Percentiles rank a stretch among this genome's conserved stretches.
These are phyloP conservation scores for Aethionema arabicum DNA, from an alignment of 345 rosid genomes.

Conservation along the genomic window DNA sequence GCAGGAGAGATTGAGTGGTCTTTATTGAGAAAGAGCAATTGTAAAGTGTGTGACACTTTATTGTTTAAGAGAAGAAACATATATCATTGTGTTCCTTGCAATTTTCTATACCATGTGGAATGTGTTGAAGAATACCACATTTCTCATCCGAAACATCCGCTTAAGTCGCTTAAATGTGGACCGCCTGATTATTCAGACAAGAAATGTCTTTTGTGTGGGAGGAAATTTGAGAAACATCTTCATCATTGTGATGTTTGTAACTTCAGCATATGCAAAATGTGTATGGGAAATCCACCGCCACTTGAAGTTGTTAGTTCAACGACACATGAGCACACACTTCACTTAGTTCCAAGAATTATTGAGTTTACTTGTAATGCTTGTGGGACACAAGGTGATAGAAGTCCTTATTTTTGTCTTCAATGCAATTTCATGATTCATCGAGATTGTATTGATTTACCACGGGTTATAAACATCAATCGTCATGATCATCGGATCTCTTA, in stretches of 20 bases:
- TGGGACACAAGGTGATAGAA: constrained; percentile 4
- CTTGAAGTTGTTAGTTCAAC: background rate
- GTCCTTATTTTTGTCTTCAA: no score
- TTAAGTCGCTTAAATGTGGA: background rate
- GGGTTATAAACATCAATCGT: no score
- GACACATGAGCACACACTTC: constrained; percentile 13
- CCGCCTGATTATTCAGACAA: background rate
- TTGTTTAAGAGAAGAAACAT: no score
- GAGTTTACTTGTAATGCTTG: constrained; percentile 24
- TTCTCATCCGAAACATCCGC: constrained; percentile 10
- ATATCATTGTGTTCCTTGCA: no score
- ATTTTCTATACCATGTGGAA: background rate
- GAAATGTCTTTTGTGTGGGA: no score
- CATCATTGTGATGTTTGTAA: constrained; percentile 23
- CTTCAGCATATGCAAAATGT: background rate
- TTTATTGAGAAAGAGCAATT: no score
- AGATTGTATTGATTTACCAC: no score
- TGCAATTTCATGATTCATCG: no score
- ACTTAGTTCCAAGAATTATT: constrained; percentile 4
- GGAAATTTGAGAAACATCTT: background rate
- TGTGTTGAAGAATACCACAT: background rate
- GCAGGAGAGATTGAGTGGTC: no score
- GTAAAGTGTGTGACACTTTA: background rate
- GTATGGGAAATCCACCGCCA: constrained; percentile 8
- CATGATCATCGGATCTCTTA: no score